Evolutionary conservation across 768 basidiomycete genomes (phyloP).

Genomic region (Solioccasus polychromus): DNA sequence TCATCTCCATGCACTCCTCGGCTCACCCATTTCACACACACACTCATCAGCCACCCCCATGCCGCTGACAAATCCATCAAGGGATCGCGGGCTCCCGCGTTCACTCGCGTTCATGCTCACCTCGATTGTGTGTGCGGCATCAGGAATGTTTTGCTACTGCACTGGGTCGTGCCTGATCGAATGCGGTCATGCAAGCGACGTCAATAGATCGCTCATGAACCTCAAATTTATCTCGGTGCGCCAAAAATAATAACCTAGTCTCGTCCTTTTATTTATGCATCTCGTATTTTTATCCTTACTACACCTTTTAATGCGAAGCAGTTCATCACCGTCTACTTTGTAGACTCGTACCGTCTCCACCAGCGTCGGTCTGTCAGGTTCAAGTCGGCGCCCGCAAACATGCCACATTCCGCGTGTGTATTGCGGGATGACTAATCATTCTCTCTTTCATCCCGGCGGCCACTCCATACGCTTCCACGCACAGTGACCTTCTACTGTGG

Average conservation of each 20-base stretch:
- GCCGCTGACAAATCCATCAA: constrained; percentile 15
- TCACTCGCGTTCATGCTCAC: constrained; percentile 1
- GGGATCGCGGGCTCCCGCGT: constrained; percentile 20
- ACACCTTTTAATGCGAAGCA: not conserved
- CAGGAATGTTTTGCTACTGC: constrained; percentile 16
- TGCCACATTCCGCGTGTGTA: constrained; percentile 14
- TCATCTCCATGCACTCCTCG: constrained; percentile 25
- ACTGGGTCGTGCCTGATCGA: constrained; percentile 33
- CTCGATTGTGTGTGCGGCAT: constrained; percentile 9
- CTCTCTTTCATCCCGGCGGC: constrained; percentile 21
- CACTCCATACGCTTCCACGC: constrained; percentile 23
- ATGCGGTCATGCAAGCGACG: constrained; percentile 22
- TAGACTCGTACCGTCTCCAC: not conserved
- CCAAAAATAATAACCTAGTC: constrained; percentile 34
- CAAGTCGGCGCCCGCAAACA: constrained; percentile 6
- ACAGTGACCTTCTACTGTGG: constrained; percentile 6
- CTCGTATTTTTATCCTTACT: constrained; percentile 22
- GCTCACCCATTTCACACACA: constrained; percentile 12
- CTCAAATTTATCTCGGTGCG: constrained; percentile 23
- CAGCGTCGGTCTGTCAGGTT: not conserved
- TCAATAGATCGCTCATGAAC: constrained; percentile 21
- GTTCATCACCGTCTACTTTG: not conserved
- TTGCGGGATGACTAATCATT: constrained; percentile 21
- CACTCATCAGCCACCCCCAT: constrained; percentile 5
- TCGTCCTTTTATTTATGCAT: constrained; percentile 19